Percentiles rank a stretch among this genome's conserved stretches.
Conservation (phyloP, 257 asterid genomes). For the Solanum microdontum region DNA sequence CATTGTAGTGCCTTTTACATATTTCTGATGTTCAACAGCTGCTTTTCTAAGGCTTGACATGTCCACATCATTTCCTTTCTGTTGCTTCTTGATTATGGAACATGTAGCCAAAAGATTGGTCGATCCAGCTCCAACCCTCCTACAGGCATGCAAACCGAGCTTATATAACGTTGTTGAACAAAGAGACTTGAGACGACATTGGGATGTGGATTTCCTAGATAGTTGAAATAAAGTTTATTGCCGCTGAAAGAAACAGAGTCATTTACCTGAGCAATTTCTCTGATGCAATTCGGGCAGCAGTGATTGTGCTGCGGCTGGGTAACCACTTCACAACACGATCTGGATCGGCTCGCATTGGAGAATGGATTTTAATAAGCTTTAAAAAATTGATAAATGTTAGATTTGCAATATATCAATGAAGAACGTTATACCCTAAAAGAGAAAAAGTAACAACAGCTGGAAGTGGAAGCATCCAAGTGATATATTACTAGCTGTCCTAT, state of each 20-base stretch:
- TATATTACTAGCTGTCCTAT: neutral
- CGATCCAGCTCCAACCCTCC: constrained; percentile 83
- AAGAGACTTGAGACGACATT: neutral
- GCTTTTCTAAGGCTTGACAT: constrained; percentile 27
- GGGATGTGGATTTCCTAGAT: neutral
- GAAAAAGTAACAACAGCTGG: neutral
- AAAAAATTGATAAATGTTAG: neutral
- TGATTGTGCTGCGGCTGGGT: constrained; percentile 50
- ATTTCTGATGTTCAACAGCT: constrained; percentile 45
- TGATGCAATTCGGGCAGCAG: constrained; percentile 73
- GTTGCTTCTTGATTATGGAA: constrained; percentile 48
- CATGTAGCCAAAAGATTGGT: constrained; percentile 60
- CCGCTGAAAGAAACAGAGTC: neutral
- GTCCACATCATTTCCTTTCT: constrained; percentile 13
- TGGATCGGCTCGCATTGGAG: constrained; percentile 91
- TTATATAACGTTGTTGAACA: neutral
- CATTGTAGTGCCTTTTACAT: constrained; percentile 55
- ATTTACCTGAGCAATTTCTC: constrained; percentile 65
- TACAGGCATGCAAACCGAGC: constrained; percentile 2
- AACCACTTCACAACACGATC: constrained; percentile 67
- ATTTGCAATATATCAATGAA: neutral
- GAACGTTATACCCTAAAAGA: neutral
- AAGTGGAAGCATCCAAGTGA: neutral
- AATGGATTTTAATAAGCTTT: constrained; percentile 86
- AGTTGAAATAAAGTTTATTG: neutral